phyloP scores from a whole-genome alignment of 2,329 filamentous ascomycete genomes.

The Setomelanomma holmii region DNA sequence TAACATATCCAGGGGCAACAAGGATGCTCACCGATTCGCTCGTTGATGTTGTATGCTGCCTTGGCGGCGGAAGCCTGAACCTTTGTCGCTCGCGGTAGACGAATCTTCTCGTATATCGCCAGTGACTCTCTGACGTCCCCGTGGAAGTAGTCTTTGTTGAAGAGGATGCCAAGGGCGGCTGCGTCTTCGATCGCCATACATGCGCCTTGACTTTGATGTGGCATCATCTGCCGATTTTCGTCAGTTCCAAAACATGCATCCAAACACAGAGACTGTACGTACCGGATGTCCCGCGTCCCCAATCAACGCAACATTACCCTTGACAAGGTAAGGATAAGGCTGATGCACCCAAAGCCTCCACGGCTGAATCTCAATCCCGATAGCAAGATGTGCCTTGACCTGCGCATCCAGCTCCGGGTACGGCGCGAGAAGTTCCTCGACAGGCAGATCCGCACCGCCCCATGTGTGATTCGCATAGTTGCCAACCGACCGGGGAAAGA shows the following conservation, averaged over 20 bases:
- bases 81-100: slow-evolving; percentile 47
- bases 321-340: slow-evolving; percentile 66
- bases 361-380: slow-evolving; percentile 68
- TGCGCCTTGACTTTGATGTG: slow-evolving; percentile 72
- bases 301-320: slow-evolving; percentile 62
- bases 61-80: slow-evolving; percentile 49
- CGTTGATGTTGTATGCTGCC: slow-evolving; percentile 50
- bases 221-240: slow-evolving; percentile 62
- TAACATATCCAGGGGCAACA: not conserved
- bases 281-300: slow-evolving; percentile 72
- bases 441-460: slow-evolving; percentile 59
- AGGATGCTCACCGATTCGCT: slow-evolving; percentile 50
- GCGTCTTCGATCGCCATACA: slow-evolving; percentile 74
- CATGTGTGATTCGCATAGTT: slow-evolving; percentile 69
- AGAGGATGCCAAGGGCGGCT: slow-evolving; percentile 68
- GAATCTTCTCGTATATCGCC: slow-evolving; percentile 44
- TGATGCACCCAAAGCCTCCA: slow-evolving; percentile 72
- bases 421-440: slow-evolving; percentile 66
- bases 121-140: slow-evolving; percentile 44
- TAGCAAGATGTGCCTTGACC: slow-evolving; percentile 64
- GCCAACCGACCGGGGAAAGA: slow-evolving; percentile 67
- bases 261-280: too few species aligned
- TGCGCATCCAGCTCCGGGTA: slow-evolving; percentile 67
- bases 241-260: too few species aligned
- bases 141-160: slow-evolving; percentile 56